Base-by-base conservation (phyloP, 352 stramenopile species). In the Pseudoperonospora humuli region DNA sequence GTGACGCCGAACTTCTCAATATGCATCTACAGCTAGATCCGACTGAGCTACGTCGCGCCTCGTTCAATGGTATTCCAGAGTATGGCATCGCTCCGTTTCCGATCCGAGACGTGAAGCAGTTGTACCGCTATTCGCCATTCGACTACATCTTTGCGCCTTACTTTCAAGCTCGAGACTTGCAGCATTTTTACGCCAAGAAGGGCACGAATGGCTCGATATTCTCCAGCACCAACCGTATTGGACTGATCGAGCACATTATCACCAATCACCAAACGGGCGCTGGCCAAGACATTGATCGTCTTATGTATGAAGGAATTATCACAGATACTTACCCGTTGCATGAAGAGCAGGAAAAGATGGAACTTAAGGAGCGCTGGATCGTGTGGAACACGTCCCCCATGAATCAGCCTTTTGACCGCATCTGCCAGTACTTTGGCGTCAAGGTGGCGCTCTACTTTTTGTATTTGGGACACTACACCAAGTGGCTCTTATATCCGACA, bases 391-490 rank as follows among this genome's bases (percentile, higher is more conserved):
- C 67, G 35, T 70, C 66, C 15, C 72, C 79, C 1, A 87, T 87
- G 79, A 75, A 64, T 36, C 79, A 92, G 53, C 79, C 79, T 0
- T 86, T 92, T 33, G 72, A 89, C 41, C 66, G 69, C 18, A 82
- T 92, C 39, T 84, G 79, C 47, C 66, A 85, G 42, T 92, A 92
- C 56, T 92, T 89, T 60, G 79, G 79, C 39, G 76, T 84, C 47
- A 86, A 98, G 61, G 86, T 99, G 44, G 86, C 87, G 15, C 95
- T 98, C 45, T 98, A 98, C 68, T 98, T 98, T 59, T 66, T 96
- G 25, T 99, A 95, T 79, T 51, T 98, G 17, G 90, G 97, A 10
- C 92, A 98, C 64, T 96, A 93, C 62, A 97, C 93, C 27, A 90
- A 92, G 45, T 97, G 96, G 76, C 70, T 98, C 20, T 55, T 97